These are phyloP conservation scores for Euclidium syriacum DNA, from an alignment of 345 rosid genomes.

Conservation along the genomic window DNA sequence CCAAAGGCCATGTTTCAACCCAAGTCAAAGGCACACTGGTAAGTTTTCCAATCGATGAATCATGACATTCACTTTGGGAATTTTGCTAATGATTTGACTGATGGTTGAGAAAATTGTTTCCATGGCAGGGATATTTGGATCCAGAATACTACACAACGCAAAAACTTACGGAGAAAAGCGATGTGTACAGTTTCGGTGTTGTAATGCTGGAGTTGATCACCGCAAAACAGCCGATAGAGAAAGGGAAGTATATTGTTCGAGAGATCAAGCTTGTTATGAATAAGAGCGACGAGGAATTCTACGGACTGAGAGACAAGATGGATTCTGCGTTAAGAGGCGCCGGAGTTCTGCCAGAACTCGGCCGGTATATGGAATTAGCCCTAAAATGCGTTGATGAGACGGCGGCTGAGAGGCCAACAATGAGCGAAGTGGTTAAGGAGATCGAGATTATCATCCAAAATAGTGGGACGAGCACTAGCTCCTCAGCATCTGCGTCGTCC, in stretches of 20 bases:
- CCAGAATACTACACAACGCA: constrained; percentile 98
- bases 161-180: constrained; percentile 90
- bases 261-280: constrained; percentile 56
- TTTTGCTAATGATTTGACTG: neutral
- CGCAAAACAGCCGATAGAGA: constrained; percentile 80
- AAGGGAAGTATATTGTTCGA: constrained; percentile 83
- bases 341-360: constrained; percentile 47
- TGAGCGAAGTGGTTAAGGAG: constrained; percentile 76
- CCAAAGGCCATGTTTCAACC: constrained; percentile 96
- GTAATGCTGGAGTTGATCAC: constrained; percentile 85
- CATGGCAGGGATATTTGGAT: constrained; percentile 84
- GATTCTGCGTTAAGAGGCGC: constrained; percentile 53
- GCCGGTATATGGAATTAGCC: constrained; percentile 62
- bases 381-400: constrained; percentile 85
- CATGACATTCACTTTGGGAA: neutral
- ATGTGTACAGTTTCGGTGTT: constrained; percentile 90
- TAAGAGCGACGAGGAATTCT: constrained; percentile 49
- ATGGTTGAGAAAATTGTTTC: neutral
- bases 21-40: constrained; percentile 99
- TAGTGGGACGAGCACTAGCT: constrained; percentile 63
- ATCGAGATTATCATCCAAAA: constrained; percentile 68
- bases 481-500: constrained; percentile 76
- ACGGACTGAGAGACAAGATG: constrained; percentile 61
- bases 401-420: constrained; percentile 75
- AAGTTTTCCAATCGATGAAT: neutral